Conservation (phyloP, 192 early-diverging fungal species). For the Phlyctochytrium planicorne region DNA sequence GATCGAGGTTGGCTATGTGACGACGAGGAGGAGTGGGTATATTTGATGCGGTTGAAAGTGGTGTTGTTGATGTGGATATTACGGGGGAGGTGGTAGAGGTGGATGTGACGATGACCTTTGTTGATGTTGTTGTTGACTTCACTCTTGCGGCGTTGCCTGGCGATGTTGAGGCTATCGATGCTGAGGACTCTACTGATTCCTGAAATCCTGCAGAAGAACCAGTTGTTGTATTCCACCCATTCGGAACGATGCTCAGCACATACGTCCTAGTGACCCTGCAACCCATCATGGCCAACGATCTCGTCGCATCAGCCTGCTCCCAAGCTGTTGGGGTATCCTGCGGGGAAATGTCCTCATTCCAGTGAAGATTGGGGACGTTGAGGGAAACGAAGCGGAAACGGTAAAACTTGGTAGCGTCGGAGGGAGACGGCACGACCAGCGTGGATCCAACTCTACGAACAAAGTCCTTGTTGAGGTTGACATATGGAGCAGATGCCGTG, state of each 20-base stretch:
- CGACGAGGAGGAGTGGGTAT: too few species aligned
- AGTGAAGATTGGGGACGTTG: slow-evolving; percentile 45
- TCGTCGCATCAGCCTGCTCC: slow-evolving; percentile 24
- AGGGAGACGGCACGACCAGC: background rate
- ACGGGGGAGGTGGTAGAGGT: background rate
- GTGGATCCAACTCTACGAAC: background rate
- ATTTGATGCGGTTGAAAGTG: too few species aligned
- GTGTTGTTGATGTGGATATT: too few species aligned
- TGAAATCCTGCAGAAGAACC: too few species aligned
- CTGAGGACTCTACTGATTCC: too few species aligned
- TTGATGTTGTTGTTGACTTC: too few species aligned
- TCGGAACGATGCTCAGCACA: background rate
- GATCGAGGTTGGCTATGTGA: background rate
- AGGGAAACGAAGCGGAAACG: slow-evolving; percentile 34
- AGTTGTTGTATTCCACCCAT: background rate
- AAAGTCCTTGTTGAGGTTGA: background rate
- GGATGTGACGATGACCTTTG: too few species aligned
- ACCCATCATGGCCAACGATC: slow-evolving; percentile 16
- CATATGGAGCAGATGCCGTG: too few species aligned
- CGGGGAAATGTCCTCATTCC: slow-evolving; percentile 26
- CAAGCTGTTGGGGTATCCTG: slow-evolving; percentile 14
- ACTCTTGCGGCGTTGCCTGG: too few species aligned
- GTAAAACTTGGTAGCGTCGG: background rate
- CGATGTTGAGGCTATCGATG: too few species aligned
- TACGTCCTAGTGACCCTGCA: slow-evolving; percentile 39